phyloP scores from a whole-genome alignment of 2,329 filamentous ascomycete genomes.

The Bipolaris cookei region DNA sequence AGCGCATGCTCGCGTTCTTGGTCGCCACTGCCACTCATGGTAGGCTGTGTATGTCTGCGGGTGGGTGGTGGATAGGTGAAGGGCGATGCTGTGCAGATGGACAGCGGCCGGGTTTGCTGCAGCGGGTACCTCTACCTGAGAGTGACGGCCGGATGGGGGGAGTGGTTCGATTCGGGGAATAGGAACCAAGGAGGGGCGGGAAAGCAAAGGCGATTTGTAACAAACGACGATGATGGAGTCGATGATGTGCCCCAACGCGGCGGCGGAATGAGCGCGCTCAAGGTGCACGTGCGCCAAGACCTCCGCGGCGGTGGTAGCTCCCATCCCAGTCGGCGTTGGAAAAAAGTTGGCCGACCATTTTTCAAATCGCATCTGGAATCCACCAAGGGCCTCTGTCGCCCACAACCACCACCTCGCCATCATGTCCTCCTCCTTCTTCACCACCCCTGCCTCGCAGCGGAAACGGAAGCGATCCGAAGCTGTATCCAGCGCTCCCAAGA shows the following conservation, averaged over 20 bases:
- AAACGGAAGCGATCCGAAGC: constrained; percentile 77
- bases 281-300: constrained; percentile 15
- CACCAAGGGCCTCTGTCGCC: background rate
- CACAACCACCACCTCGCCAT: constrained; percentile 14
- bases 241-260: background rate
- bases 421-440: constrained; percentile 92
- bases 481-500: constrained; percentile 64
- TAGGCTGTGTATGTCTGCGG: background rate
- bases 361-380: constrained; percentile 8
- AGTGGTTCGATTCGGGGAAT: background rate
- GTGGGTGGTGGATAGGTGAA: constrained; percentile 8
- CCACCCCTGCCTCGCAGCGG: constrained; percentile 80
- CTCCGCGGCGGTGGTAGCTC: constrained; percentile 14
- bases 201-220: background rate
- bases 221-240: constrained; percentile 1
- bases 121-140: background rate
- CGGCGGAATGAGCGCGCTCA: constrained; percentile 4
- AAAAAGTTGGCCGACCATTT: constrained; percentile 41
- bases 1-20: constrained; percentile 60
- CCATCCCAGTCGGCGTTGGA: constrained; percentile 32
- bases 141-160: background rate
- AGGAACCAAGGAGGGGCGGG: background rate
- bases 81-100: constrained; percentile 1
- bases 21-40: constrained; percentile 51
- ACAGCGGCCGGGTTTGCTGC: constrained; percentile 1